A percentile compares a stretch with the other conserved stretches of the same genome.
phyloP scores from a whole-genome alignment of 306 rosid species.

The Medicago ruthenica region DNA sequence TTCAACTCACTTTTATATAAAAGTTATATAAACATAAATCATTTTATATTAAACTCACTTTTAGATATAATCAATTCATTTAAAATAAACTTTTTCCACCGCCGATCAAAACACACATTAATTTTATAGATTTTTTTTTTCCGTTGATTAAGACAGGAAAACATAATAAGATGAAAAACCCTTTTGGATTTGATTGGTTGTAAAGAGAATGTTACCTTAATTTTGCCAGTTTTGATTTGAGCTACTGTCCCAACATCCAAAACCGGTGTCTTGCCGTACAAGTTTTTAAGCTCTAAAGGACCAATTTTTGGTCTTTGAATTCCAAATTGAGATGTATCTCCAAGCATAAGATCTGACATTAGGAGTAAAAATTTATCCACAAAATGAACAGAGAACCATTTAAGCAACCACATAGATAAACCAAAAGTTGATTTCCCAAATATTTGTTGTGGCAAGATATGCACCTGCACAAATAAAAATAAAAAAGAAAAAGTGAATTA shows the following conservation, averaged over 20 bases:
- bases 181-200: neutral
- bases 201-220: conserved; percentile 58
- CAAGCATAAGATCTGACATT: conserved; percentile 76
- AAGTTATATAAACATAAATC: too few relatives aligned
- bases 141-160: neutral
- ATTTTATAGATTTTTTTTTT: too few relatives aligned
- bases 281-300: conserved; percentile 79
- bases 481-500: neutral
- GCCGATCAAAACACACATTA: too few relatives aligned
- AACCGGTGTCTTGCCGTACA: conserved; percentile 90
- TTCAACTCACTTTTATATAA: too few relatives aligned
- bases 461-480: conserved; percentile 62
- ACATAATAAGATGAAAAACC: neutral
- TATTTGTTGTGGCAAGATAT: conserved; percentile 89
- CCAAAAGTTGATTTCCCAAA: conserved; percentile 96
- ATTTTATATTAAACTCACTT: too few relatives aligned
- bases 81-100: too few relatives aligned
- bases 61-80: too few relatives aligned
- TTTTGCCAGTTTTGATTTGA: conserved; percentile 75
- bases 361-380: conserved; percentile 84
- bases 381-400: conserved; percentile 76
- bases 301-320: conserved; percentile 81
- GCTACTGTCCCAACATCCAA: conserved; percentile 90
- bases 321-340: conserved; percentile 84
- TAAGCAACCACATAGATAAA: conserved; percentile 84